Evolutionary conservation across 495 filamentous ascomycete species (phyloP), one percentile per base, ranked within the genome.

Genomic region (Podospora fimiseda): DNA sequence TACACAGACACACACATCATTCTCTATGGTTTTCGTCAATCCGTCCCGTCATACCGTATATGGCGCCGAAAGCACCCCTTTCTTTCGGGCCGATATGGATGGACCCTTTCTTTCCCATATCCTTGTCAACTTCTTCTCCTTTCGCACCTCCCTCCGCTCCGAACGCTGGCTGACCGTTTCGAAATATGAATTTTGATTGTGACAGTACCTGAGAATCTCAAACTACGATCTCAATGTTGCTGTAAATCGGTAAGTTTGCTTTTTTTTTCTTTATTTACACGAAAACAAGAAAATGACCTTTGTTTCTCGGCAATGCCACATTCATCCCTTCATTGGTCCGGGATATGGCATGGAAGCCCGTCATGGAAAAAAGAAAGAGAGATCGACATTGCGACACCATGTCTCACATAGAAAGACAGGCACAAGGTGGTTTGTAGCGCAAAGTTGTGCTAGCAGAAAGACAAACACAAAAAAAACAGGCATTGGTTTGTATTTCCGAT

Each of bases 191-290:
- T 51, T n/a, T n/a, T n/a, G 36, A 53, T 58, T 53, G 55, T 44
- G 51, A 71, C 57, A 74, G 69, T 74, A 64, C 45, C 62, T 74
- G 1, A 70, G 65, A 42, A 69, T 58, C 20, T 55, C 66, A 9
- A 62, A 62, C 14, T 81, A 74, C 61, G 73, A 74, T 49, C 52
- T 81, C 8, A 68, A 80, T n/a, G 68, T 73, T 45, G 78, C 78
- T 42, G 58, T 72, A 19, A 74, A 79, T 59, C 62, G 67, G 76
- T 79, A 64, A 74, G 77, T 73, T 16, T 11, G 13, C 2, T 27
- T 46, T 40, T 48, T 43, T 60, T 47, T 55, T 51, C 53, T 33
- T 33, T 11, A 11, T 33, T 33, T n/a, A n/a, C n/a, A n/a, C n/a
- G n/a, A n/a, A n/a, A n/a, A n/a, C n/a, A n/a, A n/a, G n/a, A n/a